A percentile compares a stretch with the other conserved stretches of the same genome.
These are phyloP conservation scores for Ambrosia artemisiifolia DNA, from an alignment of 129 eudicot species.

Conservation along the genomic window DNA sequence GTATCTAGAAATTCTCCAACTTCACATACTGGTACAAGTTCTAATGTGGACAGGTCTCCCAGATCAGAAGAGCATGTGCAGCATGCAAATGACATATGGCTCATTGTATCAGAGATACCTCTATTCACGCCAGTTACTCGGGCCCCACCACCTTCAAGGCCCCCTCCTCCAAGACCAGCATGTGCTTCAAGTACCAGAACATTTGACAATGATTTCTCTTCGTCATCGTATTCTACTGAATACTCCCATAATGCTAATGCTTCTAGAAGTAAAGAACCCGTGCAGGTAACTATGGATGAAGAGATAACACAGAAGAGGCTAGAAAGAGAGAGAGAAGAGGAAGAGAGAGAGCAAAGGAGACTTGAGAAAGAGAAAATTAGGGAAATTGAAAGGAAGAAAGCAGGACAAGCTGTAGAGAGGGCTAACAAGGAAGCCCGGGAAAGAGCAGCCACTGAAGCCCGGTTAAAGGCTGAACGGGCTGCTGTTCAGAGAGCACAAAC, in stretches of 20 bases:
- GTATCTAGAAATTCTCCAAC: slow-evolving; percentile 49
- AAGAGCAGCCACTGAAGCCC: slow-evolving; percentile 71
- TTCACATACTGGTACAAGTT: slow-evolving; percentile 42
- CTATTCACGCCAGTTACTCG: slow-evolving; percentile 70
- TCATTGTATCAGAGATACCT: slow-evolving; percentile 85
- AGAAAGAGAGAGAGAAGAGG: slow-evolving; percentile 46
- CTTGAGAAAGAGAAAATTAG: slow-evolving; percentile 57
- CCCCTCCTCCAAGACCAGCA: slow-evolving; percentile 78
- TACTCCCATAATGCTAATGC: slow-evolving; percentile 54
- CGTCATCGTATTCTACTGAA: slow-evolving; percentile 40
- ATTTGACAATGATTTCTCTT: slow-evolving; percentile 43
- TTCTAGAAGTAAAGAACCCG: slow-evolving; percentile 54
- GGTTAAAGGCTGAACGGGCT: slow-evolving; percentile 61
- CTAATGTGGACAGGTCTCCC: slow-evolving; percentile 48
- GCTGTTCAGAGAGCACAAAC: slow-evolving; percentile 92
- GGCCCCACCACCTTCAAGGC: slow-evolving; percentile 93
- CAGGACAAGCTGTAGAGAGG: slow-evolving; percentile 87
- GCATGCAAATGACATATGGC: slow-evolving; percentile 65
- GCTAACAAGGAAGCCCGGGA: slow-evolving; percentile 84
- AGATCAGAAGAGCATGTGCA: slow-evolving; percentile 45
- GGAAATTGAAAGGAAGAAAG: slow-evolving; percentile 63
- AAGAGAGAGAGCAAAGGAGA: slow-evolving; percentile 56
- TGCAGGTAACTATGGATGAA: slow-evolving; percentile 51
- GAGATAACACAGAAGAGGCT: slow-evolving; percentile 46
- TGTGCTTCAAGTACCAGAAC: slow-evolving; percentile 45